Percentiles rank a stretch among this genome's conserved stretches.
Evolutionary conservation across 805 yeast species (phyloP).

Genomic region (Candida glaebosa): DNA sequence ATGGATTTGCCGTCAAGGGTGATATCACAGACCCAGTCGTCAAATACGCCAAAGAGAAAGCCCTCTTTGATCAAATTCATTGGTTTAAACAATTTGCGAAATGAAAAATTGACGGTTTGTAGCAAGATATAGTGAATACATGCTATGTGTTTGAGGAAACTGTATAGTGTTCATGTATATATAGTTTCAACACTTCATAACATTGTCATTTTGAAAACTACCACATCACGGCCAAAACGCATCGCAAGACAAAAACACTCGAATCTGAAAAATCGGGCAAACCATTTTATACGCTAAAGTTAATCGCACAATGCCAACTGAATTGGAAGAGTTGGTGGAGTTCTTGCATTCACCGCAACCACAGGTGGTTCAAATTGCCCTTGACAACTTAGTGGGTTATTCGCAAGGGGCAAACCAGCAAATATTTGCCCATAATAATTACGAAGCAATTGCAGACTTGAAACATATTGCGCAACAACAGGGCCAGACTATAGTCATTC

Average conservation of each 20-base stretch:
- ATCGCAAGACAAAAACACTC: conserved; percentile 3
- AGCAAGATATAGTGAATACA: no score
- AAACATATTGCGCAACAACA: conserved; percentile 54
- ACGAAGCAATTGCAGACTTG: conserved; percentile 68
- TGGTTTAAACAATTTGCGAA: conserved; percentile 12
- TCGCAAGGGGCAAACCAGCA: conserved; percentile 66
- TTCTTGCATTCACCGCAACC: conserved; percentile 81
- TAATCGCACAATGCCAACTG: conserved; percentile 35
- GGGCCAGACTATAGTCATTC: conserved; percentile 54
- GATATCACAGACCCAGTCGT: conserved; percentile 53
- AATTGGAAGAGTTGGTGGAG: conserved; percentile 57
- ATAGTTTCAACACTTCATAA: no score
- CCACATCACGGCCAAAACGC: no score
- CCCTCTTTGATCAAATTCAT: conserved; percentile 44
- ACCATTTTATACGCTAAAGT: not conserved
- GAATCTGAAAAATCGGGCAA: conserved; percentile 4
- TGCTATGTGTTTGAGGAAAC: no score
- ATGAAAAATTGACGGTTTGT: no score
- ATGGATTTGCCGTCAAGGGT: conserved; percentile 82
- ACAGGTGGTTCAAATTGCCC: conserved; percentile 76
- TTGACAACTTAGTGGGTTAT: conserved; percentile 78
- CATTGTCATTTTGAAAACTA: not conserved
- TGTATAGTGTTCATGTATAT: no score
- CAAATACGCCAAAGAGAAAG: conserved; percentile 65
- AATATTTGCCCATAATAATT: conserved; percentile 68